These are phyloP conservation scores for Orbilia brochopaga DNA, from an alignment of 2,329 filamentous ascomycete species.

Conservation along the genomic window DNA sequence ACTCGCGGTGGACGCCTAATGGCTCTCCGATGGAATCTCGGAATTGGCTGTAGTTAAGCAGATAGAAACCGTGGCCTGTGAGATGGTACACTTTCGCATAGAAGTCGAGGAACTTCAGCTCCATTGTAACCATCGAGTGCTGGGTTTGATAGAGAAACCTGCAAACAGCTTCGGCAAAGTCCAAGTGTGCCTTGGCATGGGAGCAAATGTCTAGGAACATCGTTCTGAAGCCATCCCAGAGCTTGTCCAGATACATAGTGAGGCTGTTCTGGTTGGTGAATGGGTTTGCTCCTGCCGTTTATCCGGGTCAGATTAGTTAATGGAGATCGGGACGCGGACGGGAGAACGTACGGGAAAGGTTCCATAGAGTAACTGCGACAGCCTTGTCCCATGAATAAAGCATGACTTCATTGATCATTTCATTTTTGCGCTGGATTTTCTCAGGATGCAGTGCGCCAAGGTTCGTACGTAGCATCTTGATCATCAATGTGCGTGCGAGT, in stretches of 20 bases:
- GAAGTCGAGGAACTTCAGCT: slow-evolving; percentile 19
- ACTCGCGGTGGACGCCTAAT: slow-evolving; percentile 31
- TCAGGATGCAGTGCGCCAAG: slow-evolving; percentile 29
- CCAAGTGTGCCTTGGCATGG: slow-evolving; percentile 17
- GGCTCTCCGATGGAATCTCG: slow-evolving; percentile 20
- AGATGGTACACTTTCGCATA: slow-evolving; percentile 22
- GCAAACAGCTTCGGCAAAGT: slow-evolving; percentile 40
- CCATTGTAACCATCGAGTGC: slow-evolving; percentile 1
- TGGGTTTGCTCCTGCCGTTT: slow-evolving; percentile 25
- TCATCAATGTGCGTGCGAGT: slow-evolving; percentile 20
- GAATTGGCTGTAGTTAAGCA: slow-evolving; percentile 19
- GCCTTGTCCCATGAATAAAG: slow-evolving; percentile 30
- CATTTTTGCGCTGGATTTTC: slow-evolving; percentile 31
- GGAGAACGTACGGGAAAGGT: slow-evolving; percentile 24
- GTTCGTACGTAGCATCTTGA: slow-evolving; percentile 34
- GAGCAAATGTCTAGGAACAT: slow-evolving; percentile 28
- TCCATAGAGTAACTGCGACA: slow-evolving; percentile 25
- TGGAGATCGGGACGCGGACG: not conserved
- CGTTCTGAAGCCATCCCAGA: slow-evolving; percentile 27
- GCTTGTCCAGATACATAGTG: slow-evolving; percentile 16
- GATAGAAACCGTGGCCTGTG: slow-evolving; percentile 31
- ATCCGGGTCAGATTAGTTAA: not conserved
- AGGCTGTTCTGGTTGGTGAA: slow-evolving; percentile 17
- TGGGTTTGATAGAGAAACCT: slow-evolving; percentile 11
- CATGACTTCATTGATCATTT: slow-evolving; percentile 44